Conservation (phyloP, 768 basidiomycete species). For the Hypholoma fasciculare region DNA sequence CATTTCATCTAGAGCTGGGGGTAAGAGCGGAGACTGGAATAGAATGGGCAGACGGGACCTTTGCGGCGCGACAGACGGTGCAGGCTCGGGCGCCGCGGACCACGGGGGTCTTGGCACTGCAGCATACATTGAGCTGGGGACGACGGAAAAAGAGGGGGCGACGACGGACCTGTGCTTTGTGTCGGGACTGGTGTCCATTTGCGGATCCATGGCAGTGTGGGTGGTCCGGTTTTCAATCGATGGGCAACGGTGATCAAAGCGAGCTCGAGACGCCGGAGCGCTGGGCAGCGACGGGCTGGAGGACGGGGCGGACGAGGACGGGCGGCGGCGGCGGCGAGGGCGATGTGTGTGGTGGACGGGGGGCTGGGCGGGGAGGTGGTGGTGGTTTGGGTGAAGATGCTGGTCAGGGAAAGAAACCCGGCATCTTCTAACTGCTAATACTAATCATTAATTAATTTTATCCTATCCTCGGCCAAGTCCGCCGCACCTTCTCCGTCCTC, state of each 20-base stretch:
- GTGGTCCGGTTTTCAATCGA: constrained; percentile 37
- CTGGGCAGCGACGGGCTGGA: constrained; percentile 3
- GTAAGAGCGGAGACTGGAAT: constrained; percentile 18
- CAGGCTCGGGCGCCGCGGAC: constrained; percentile 67
- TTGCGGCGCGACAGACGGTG: constrained; percentile 83
- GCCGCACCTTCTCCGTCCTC: constrained; percentile 7
- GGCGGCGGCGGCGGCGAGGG: neutral
- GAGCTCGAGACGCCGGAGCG: neutral
- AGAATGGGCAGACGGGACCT: constrained; percentile 43
- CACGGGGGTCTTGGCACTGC: constrained; percentile 46
- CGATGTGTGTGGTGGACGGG: neutral
- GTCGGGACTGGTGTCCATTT: constrained; percentile 32
- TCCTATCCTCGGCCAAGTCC: constrained; percentile 18
- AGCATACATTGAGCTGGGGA: neutral
- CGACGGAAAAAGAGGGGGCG: constrained; percentile 4
- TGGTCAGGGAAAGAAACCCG: constrained; percentile 8
- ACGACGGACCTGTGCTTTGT: constrained; percentile 26
- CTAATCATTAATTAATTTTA: constrained; percentile 19
- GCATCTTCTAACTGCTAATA: constrained; percentile 11
- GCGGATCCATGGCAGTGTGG: constrained; percentile 35
- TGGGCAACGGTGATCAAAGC: constrained; percentile 37
- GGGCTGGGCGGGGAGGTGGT: neutral
- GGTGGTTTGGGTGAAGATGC: neutral
- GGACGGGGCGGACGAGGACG: constrained; percentile 7
- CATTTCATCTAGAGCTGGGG: constrained; percentile 75